Evolutionary conservation across 1,139 yeast genomes (phyloP), one percentile per base, ranked within the genome.

Genomic region (Geotrichum histeridarum): DNA sequence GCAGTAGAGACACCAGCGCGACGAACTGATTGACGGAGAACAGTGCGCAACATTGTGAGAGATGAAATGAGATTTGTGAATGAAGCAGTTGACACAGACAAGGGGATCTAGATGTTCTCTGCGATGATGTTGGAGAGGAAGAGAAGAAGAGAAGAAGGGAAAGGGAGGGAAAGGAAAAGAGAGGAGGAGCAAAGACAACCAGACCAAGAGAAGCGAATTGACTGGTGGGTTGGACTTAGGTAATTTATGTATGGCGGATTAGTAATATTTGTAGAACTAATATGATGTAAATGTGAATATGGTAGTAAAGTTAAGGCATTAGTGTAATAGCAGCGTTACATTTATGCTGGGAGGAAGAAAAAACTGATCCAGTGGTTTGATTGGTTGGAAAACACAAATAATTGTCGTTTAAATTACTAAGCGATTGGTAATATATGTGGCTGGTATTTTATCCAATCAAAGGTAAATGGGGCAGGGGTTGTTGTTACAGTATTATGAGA

Each of bases 31-130:
- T 70, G 73, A 58, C 73, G 72, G 61, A 72, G 65, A 61, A 72
- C 75, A 63, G 74, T 65, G 66, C 74, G 70, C 66, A 72, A 70
- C 73, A 72, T 72, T 66, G 56, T 65, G 60, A 56, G 60, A 56
- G 9, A 14, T 48, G 27, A 22, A 15, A 14, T 22, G 27, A 22
- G 27, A 22, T 3, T 5, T 38, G n/a, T 31, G 4, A 4, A 36
- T 33, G 33, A 27, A 33, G 45, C 47, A 48, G 51, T 48, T 15
- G 14, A 48, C 41, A 48, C 46, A 41, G 52, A 41, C 51, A 27
- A 37, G n/a, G 55, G 44, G 50, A 47, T 47, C 42, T 41, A 32
- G 15, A 27, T 14, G 56, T 59, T 55, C 48, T 53, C 55, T 46
- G 46, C 56, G 57, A 42, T 51, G 57, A 44, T 42, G 50, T 51